Conservation (phyloP, 176 grass and related monocot species). For the Cenchrus americanus region DNA sequence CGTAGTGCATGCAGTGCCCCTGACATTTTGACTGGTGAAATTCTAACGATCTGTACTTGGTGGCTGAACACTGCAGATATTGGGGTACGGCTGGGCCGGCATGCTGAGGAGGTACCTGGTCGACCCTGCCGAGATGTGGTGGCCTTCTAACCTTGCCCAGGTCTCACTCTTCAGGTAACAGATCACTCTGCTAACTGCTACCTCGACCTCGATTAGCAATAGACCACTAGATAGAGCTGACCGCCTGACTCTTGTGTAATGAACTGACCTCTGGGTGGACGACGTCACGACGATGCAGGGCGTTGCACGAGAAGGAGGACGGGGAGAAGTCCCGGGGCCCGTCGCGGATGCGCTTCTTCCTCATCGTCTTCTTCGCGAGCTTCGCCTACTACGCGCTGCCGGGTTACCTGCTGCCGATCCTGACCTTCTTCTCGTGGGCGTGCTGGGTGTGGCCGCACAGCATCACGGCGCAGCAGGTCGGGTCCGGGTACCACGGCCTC, state of each 20-base stretch:
- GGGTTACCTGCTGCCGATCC: slow-evolving; percentile 78
- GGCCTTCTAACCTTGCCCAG: slow-evolving; percentile 95
- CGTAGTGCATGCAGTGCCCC: not conserved
- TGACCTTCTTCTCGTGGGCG: slow-evolving; percentile 96
- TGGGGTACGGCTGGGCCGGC: slow-evolving; percentile 95
- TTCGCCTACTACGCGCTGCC: slow-evolving; percentile 87
- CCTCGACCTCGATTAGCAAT: not conserved
- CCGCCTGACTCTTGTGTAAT: not conserved
- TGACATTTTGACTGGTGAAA: not conserved
- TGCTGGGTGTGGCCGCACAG: slow-evolving; percentile 90
- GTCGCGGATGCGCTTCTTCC: slow-evolving; percentile 91
- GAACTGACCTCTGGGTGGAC: not conserved
- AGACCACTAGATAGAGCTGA: not conserved
- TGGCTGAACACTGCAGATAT: slow-evolving; percentile 50
- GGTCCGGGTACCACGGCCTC: slow-evolving; percentile 89
- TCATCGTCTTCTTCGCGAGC: slow-evolving; percentile 76
- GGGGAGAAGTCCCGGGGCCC: slow-evolving; percentile 48
- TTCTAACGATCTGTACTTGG: slow-evolving; percentile 2
- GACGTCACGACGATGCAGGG: slow-evolving; percentile 46
- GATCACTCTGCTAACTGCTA: not conserved
- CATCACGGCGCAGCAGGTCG: slow-evolving; percentile 94
- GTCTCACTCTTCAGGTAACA: slow-evolving; percentile 91
- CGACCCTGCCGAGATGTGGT: slow-evolving; percentile 99
- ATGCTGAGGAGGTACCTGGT: slow-evolving; percentile 87
- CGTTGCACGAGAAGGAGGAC: slow-evolving; percentile 75